phyloP scores from a whole-genome alignment of 192 early-diverging fungal species.

The Entomortierella chlamydospora region DNA sequence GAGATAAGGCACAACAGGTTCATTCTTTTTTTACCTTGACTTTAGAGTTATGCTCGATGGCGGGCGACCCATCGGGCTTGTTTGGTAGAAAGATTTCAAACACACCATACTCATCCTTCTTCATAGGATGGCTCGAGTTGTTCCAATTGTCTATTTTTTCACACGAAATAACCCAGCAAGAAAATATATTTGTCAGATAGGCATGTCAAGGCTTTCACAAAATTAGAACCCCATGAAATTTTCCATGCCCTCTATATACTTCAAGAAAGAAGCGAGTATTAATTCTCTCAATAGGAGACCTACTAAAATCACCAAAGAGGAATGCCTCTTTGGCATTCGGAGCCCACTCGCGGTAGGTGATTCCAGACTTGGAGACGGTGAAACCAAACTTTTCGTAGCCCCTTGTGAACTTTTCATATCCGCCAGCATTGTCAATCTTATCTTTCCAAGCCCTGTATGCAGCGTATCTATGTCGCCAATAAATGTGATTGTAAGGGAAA shows the following conservation, averaged over 20 bases:
- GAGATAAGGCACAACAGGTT: not conserved
- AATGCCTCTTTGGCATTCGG: conserved; percentile 84
- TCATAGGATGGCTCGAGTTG: conserved; percentile 78
- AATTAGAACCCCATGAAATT: no score
- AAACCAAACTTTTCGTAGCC: conserved; percentile 89
- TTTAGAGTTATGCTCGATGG: conserved; percentile 89
- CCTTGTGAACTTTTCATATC: conserved; percentile 85
- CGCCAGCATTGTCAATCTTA: conserved; percentile 80
- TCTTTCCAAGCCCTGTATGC: conserved; percentile 75
- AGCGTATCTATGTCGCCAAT: conserved; percentile 55
- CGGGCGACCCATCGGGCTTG: conserved; percentile 65
- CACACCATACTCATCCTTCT: conserved; percentile 83
- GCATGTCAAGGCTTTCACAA: no score
- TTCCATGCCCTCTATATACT: no score
- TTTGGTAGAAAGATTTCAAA: conserved; percentile 82
- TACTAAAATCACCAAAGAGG: conserved; percentile 96
- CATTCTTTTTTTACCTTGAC: conserved; percentile 70
- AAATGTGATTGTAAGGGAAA: not conserved
- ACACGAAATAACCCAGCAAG: no score
- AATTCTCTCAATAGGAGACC: no score
- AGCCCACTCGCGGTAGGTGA: conserved; percentile 95
- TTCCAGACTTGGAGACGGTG: conserved; percentile 66
- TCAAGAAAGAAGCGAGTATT: no score
- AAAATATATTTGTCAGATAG: no score
- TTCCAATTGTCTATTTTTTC: conserved; percentile 83